Base-by-base conservation (phyloP, 225 moss, liverwort and hornwort genomes). In the Antitrichia curtipendula region DNA sequence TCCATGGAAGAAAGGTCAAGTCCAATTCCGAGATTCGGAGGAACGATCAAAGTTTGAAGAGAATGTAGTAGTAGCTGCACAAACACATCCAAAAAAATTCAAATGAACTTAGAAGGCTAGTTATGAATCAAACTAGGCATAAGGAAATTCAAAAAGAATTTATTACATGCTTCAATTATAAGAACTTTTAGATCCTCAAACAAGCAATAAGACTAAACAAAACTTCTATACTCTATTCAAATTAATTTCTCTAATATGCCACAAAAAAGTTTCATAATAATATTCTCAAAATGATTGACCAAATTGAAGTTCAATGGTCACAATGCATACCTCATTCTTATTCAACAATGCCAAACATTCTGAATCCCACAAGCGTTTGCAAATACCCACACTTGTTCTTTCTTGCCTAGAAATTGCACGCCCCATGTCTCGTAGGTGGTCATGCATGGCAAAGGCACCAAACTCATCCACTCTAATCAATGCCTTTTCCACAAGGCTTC, bases 1-100 rank as follows among this genome's bases (percentile, higher is more conserved):
- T 27, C 8, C 27, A 41, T 27, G 1, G 16, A 1, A 41, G 41
- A 70, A 15, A 41, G 4, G 9, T 41, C 27, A 5, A 27, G 3
- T 16, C 0, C 5, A 71, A 43, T 8, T 6, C 0, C 0, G 0
- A 1, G 0, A 27, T 0, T 5, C 0, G 3, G 1, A 25, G 41
- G 43, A 43, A 71, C 27, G 43, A 71, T 25, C 43, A 71, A 41
- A 16, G 27, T 71, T 43, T 69, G 8, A 41, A 69, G 40, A 40
- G 41, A 41, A 69, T 69, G 8, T 40, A 2, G 28, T 28, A 28
- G 9, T 28, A 9, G 3, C 16, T 71, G 6, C 2, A 71, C 2
- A 27, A 0, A 16, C 25, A 40, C 13, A 43, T 43, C 3, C 14
- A 22, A 5, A 27, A 6, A 9, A 27, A 28, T 0, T 3, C 24